Percentiles rank a stretch among this genome's conserved stretches.
Evolutionary conservation across 169 alveolate species (phyloP).

Genomic region (Plasmodium coatneyi): DNA sequence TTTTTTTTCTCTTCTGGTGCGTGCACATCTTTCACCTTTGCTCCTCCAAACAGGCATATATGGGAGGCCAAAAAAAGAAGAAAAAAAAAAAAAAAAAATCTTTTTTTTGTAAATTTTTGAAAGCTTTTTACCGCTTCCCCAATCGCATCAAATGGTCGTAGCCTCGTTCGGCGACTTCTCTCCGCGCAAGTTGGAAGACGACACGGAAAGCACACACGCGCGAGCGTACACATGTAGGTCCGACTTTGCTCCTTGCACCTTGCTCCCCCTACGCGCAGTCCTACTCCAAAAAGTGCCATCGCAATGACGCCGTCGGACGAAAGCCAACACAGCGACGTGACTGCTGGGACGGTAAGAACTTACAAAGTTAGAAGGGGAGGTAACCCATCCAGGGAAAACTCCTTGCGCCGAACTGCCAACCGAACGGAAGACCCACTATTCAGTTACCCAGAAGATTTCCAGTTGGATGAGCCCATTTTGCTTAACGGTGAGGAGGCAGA

Average conservation of each 20-base stretch:
- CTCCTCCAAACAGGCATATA: neutral
- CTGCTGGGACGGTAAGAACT: conserved; percentile 15
- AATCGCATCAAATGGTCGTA: neutral
- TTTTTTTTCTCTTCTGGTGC: neutral
- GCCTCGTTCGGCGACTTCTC: neutral
- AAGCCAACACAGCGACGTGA: conserved; percentile 58
- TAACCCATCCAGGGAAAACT: neutral
- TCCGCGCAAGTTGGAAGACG: neutral
- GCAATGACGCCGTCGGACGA: neutral
- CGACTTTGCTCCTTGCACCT: neutral
- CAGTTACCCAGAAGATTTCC: neutral
- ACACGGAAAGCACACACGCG: neutral
- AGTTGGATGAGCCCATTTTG: neutral
- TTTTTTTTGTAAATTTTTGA: neutral
- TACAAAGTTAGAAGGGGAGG: conserved; percentile 12
- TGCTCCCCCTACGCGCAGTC: neutral
- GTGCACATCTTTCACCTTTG: neutral
- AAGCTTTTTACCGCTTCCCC: neutral
- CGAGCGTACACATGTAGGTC: neutral
- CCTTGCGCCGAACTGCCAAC: neutral
- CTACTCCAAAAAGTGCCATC: neutral
- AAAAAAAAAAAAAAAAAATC: neutral
- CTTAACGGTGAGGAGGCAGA: neutral
- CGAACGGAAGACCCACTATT: neutral
- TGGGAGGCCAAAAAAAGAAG: no score